Evolutionary conservation across 805 yeast genomes (phyloP).

Genomic region (Starmerella geochares): DNA sequence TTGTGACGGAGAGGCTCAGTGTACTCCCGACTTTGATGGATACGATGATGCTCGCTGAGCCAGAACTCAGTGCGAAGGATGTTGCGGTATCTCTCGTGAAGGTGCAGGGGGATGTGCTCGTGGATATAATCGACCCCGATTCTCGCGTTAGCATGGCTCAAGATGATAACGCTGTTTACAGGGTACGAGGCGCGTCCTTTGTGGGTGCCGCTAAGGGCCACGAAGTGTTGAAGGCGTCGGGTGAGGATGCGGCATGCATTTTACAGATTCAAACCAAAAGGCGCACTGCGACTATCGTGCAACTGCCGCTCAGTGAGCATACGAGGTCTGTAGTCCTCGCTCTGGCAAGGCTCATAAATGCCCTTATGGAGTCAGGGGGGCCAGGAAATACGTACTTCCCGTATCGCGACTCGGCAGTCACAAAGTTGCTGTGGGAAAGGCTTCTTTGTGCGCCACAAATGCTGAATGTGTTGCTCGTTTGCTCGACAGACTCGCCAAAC

Average conservation of each 20-base stretch:
- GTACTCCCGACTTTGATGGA: neutral
- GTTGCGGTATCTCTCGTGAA: neutral
- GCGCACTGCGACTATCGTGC: neutral
- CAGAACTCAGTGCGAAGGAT: neutral
- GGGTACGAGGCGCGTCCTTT: neutral
- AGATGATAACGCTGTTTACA: neutral
- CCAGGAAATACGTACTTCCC: constrained; percentile 5
- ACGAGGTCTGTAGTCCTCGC: neutral
- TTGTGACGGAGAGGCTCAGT: neutral
- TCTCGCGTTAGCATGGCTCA: neutral
- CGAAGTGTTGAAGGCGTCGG: neutral
- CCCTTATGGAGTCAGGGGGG: neutral
- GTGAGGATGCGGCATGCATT: neutral
- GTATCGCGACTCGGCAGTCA: constrained; percentile 1
- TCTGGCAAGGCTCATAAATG: neutral
- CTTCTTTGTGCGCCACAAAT: neutral
- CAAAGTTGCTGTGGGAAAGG: constrained; percentile 5
- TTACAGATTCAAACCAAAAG: neutral
- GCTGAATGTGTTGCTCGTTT: neutral
- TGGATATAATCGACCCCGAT: neutral
- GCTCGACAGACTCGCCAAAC: neutral
- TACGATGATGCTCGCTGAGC: neutral
- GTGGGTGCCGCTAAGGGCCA: neutral
- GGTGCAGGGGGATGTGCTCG: neutral
- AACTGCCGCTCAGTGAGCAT: neutral